These are phyloP conservation scores for Xerocomellus amylosporus DNA, from an alignment of 768 basidiomycete species.

Conservation along the genomic window DNA sequence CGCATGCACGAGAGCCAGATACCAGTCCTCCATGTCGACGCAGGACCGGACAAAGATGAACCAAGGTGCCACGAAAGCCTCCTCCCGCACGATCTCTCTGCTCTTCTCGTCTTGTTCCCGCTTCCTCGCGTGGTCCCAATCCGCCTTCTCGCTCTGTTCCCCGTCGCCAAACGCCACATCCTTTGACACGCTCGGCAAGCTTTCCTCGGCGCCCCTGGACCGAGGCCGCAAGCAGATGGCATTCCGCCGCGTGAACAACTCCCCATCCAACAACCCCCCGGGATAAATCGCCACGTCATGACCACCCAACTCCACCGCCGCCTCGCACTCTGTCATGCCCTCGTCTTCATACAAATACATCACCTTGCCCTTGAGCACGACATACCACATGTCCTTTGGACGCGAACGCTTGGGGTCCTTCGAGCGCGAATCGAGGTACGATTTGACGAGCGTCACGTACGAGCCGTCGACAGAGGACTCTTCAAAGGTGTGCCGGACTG, in stretches of 20 bases:
- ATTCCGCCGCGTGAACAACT: constrained; percentile 88
- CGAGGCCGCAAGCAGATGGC: constrained; percentile 76
- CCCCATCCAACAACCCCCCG: constrained; percentile 75
- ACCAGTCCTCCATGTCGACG: constrained; percentile 98
- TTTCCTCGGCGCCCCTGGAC: constrained; percentile 30
- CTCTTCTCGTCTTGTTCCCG: constrained; percentile 39
- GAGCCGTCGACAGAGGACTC: constrained; percentile 59
- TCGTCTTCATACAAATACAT: constrained; percentile 95
- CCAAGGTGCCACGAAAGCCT: constrained; percentile 70
- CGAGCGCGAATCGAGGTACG: constrained; percentile 77
- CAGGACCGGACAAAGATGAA: constrained; percentile 90
- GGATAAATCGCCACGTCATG: constrained; percentile 78
- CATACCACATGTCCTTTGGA: constrained; percentile 92
- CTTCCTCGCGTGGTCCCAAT: constrained; percentile 9
- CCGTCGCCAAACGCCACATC: constrained; percentile 43
- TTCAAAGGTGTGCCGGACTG: constrained; percentile 75
- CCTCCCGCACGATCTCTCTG: constrained; percentile 42
- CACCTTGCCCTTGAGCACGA: constrained; percentile 86
- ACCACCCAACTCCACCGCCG: constrained; percentile 79
- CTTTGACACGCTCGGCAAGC: constrained; percentile 49
- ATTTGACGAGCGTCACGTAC: constrained; percentile 77
- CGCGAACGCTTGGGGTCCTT: constrained; percentile 80
- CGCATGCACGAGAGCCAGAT: constrained; percentile 75
- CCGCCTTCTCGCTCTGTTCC: constrained; percentile 31
- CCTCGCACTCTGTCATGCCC: constrained; percentile 84